Evolutionary conservation across 2,329 filamentous ascomycete species (phyloP).

Genomic region (Hypoxylon sp.): DNA sequence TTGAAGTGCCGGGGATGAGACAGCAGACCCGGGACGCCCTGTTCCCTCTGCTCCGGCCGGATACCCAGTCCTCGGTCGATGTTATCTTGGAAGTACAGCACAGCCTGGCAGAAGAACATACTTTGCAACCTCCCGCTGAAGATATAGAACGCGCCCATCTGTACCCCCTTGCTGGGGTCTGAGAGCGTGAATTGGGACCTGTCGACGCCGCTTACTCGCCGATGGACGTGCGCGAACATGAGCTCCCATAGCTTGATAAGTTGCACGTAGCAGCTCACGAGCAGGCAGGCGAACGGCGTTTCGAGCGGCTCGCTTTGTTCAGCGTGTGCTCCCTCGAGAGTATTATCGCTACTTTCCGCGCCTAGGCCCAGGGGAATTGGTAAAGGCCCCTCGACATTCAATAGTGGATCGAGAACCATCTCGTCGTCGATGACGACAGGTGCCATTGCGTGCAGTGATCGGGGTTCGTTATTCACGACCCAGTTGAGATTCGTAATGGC

Average conservation of each 20-base stretch:
- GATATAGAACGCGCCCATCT: constrained; percentile 42
- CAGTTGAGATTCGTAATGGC: constrained; percentile 38
- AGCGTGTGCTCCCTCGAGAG: not conserved
- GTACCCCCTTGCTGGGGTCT: constrained; percentile 40
- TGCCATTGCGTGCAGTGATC: not conserved
- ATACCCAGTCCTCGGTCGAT: constrained; percentile 43
- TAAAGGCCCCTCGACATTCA: not conserved
- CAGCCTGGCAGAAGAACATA: constrained; percentile 42
- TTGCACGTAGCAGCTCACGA: constrained; percentile 46
- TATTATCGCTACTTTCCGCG: not conserved
- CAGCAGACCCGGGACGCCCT: constrained; percentile 18
- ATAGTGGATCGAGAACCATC: constrained; percentile 7
- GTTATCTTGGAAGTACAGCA: constrained; percentile 41
- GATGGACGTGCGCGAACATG: constrained; percentile 38
- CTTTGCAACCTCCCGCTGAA: constrained; percentile 40
- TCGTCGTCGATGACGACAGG: constrained; percentile 13
- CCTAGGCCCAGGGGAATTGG: not conserved
- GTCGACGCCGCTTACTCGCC: constrained; percentile 23
- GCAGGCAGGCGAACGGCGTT: constrained; percentile 35
- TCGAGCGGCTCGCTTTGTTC: constrained; percentile 14
- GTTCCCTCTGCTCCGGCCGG: constrained; percentile 33
- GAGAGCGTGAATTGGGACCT: constrained; percentile 12
- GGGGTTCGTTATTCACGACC: constrained; percentile 39
- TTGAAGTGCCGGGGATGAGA: constrained; percentile 35
- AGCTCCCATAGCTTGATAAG: constrained; percentile 39